Base-by-base conservation (phyloP, 2,329 filamentous ascomycete species). In the Ascochyta lentis region DNA sequence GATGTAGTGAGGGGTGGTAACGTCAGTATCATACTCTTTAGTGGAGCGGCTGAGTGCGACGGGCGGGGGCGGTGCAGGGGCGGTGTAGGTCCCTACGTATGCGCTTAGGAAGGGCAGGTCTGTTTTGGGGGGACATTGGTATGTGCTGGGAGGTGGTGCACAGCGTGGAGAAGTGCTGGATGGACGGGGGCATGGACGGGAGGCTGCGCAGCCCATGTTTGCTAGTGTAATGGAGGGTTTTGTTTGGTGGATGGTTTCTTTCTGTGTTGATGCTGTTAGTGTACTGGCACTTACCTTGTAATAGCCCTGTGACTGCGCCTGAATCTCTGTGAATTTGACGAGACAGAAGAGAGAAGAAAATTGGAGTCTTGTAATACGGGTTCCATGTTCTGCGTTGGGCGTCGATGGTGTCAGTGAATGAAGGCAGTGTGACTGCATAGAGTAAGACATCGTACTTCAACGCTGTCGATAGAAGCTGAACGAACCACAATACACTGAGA, bases 151-250 rank as follows among this genome's bases (percentile, higher is more conserved):
- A 26, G 5, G 6, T 15, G 6, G 24, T 27, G 2, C 26, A 39
- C 13, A 43, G 27, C 12, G 38, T 26, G 26, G 24, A 2, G 24
- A 27, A 10, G 26, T 19, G 12, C 5, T 34, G 31, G 31, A 13
- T n/a, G n/a, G 33, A 7, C 12, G 31, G 4, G 31, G 4, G 31
- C 6, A 34, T 34, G 31, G 45, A 2, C 47, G 53, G 12, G 53
- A 56, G 31, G 53, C 43, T 34, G 31, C 38, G 27, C 53, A 56
- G 26, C 47, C 53, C 53, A 56, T 56, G 41, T 47, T 47, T 38
- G 29, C 23, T 38, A 16, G 3, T n/a, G 23, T 8, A 9, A 22
- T 13, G 7, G 24, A 8, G 8, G 24, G 24, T 9, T 16, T 19
- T 19, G 34, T 37, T 37, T 38, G 16, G 9, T 23, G 7, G 6